These are phyloP conservation scores for Andrographis paniculata DNA, from an alignment of 305 asterid species.

Conservation along the genomic window DNA sequence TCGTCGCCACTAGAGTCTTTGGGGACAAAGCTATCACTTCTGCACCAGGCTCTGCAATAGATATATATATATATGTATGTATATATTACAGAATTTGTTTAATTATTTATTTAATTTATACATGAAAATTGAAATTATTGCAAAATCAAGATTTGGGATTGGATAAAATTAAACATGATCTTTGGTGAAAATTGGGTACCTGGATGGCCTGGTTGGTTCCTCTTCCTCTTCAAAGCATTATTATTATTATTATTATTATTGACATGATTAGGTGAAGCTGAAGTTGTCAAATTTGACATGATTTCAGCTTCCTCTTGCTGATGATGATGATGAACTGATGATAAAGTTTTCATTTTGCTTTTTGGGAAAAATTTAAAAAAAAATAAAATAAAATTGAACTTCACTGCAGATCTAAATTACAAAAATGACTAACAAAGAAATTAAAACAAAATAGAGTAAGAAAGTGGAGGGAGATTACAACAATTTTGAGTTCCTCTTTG, in stretches of 20 bases:
- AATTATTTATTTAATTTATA: background rate
- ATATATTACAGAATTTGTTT: too few species aligned
- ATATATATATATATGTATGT: too few species aligned
- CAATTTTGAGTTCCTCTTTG: too few species aligned
- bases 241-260: conserved; percentile 24
- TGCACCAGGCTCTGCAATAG: conserved; percentile 59
- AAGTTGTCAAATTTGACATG: conserved; percentile 75
- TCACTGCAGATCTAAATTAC: too few species aligned
- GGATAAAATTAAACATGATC: too few species aligned
- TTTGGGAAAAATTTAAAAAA: too few species aligned
- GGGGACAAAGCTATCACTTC: conserved; percentile 90
- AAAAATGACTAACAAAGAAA: too few species aligned
- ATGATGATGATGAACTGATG: conserved; percentile 20
- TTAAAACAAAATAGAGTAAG: too few species aligned
- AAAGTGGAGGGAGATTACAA: too few species aligned
- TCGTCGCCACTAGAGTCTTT: conserved; percentile 61
- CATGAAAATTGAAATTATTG: too few species aligned
- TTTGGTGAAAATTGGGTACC: conserved; percentile 25
- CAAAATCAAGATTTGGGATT: too few species aligned
- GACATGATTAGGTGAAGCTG: conserved; percentile 68
- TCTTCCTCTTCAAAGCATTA: conserved; percentile 51
- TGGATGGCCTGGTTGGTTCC: conserved; percentile 91
- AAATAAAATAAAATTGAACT: too few species aligned
- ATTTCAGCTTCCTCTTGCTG: conserved; percentile 43
- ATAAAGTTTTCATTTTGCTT: conserved; percentile 2